A percentile compares a stretch with the other conserved stretches of the same genome.
phyloP scores from a whole-genome alignment of 2,329 filamentous ascomycete genomes.

The Mariannaea sp. region DNA sequence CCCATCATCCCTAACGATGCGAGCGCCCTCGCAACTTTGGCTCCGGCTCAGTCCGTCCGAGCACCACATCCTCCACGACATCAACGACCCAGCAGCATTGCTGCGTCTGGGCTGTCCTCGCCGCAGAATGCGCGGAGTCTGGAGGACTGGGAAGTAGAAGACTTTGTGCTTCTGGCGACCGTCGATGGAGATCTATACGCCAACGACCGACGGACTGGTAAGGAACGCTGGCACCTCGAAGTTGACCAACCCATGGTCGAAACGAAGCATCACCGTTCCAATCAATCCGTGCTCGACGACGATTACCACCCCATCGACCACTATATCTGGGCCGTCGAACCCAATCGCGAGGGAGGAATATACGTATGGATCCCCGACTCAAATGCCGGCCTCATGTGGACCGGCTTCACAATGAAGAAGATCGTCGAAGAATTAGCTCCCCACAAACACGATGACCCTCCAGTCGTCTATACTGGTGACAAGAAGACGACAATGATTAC shows the following conservation, averaged over 20 bases:
- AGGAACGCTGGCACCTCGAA: conserved; percentile 83
- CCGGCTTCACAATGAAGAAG: conserved; percentile 79
- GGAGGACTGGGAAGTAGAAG: conserved; percentile 99
- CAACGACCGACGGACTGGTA: conserved; percentile 83
- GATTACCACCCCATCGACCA: conserved; percentile 74
- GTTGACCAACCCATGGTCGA: conserved; percentile 88
- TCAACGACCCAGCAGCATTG: conserved; percentile 59
- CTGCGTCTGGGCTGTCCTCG: conserved; percentile 71
- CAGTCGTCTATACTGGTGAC: conserved; percentile 86
- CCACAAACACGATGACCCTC: conserved; percentile 73
- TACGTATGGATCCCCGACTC: conserved; percentile 79
- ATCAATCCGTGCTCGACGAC: conserved; percentile 64
- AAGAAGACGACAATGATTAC: conserved; percentile 91
- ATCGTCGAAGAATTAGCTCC: conserved; percentile 83
- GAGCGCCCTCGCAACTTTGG: conserved; percentile 97
- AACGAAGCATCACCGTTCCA: conserved; percentile 78
- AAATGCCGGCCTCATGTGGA: conserved; percentile 64
- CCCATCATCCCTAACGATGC: conserved; percentile 64
- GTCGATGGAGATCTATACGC: conserved; percentile 97
- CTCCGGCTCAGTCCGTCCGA: conserved; percentile 95
- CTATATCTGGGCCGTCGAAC: conserved; percentile 94
- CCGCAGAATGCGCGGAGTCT: conserved; percentile 94
- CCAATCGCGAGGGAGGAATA: conserved; percentile 81
- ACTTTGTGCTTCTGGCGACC: conserved; percentile 99
- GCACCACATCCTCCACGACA: conserved; percentile 78